A percentile compares a stretch with the other conserved stretches of the same genome.
Conservation (phyloP, 352 stramenopile genomes). For the Phytophthora pini region DNA sequence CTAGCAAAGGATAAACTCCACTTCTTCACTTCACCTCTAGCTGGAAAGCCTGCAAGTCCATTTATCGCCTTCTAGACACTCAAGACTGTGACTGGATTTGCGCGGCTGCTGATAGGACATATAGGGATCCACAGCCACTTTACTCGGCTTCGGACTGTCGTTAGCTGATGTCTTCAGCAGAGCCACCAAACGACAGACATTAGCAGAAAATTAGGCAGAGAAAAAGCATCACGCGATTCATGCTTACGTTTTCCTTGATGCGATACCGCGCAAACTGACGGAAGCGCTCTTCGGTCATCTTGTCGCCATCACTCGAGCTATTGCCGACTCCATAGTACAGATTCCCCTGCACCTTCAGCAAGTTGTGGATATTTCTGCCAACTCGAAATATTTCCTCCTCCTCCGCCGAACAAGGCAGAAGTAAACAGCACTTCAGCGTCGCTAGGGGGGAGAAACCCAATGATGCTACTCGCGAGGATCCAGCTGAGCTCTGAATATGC, state of each 20-base stretch:
- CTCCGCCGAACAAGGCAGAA: slow-evolving; percentile 59
- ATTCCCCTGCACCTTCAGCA: slow-evolving; percentile 69
- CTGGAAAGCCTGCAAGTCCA: slow-evolving; percentile 34
- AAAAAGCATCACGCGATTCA: slow-evolving; percentile 13
- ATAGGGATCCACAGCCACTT: slow-evolving; percentile 52
- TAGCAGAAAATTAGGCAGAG: neutral
- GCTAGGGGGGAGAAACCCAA: slow-evolving; percentile 44
- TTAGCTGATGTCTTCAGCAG: slow-evolving; percentile 18
- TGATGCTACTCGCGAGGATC: slow-evolving; percentile 41
- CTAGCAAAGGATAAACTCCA: no score
- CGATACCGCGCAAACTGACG: slow-evolving; percentile 69
- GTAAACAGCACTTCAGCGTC: slow-evolving; percentile 72
- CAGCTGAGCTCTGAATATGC: slow-evolving; percentile 64
- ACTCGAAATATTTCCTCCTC: slow-evolving; percentile 81
- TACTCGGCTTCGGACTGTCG: slow-evolving; percentile 32
- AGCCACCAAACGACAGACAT: neutral
- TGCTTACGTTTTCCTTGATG: slow-evolving; percentile 51
- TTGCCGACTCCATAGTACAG: slow-evolving; percentile 69
- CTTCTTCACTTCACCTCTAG: neutral
- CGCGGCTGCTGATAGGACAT: slow-evolving; percentile 69
- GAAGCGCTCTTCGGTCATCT: slow-evolving; percentile 76
- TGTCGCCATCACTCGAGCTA: slow-evolving; percentile 47
- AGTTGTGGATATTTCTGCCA: slow-evolving; percentile 68
- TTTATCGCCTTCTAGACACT: slow-evolving; percentile 51
- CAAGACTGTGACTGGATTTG: slow-evolving; percentile 43